Base-by-base conservation (phyloP, 768 basidiomycete species). In the Suillus ampliporus region DNA sequence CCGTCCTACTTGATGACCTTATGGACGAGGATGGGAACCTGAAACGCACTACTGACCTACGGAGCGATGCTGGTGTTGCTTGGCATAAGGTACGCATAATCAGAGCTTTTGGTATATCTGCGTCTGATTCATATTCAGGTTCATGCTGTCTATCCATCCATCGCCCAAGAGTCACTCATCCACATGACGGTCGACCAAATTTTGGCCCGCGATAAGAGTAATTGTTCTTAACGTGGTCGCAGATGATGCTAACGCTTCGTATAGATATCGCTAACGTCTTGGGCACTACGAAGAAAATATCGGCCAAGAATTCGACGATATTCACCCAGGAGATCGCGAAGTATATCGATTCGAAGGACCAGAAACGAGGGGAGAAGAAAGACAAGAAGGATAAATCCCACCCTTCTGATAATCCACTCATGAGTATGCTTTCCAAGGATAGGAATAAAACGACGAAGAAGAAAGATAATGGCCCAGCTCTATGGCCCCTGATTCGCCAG, bases 301-400 rank as follows among this genome's bases (percentile, higher is more conserved):
- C 69, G 10, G 79, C 84, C 11, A 77, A 73, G 28, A 78, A 86
- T 67, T 85, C 86, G 6, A 82, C 83, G 67, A 67, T 69, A 1
- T 89, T 89, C 61, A 78, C 78, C 0, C 77, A 80, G 66, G 82
- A 85, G 67, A 86, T 89, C 43, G 80, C 74, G n/a, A 85, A 84
- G 64, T 89, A 87, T 64, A 86, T 89, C 57, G 86, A 88, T 67
- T 87, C 86, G 1, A 88, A 87, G 68, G 85, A 89, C 62, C 74
- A 77, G 64, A 84, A 83, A 63, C 84, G 83, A 59, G 79, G 83
- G 13, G 80, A 82, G 43, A 70, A 73, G 41, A 74, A 75, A 65
- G 78, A 79, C 26, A 54, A 54, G 52, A 53, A n/a, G n/a, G n/a
- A n/a, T n/a, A n/a, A n/a, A n/a, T n/a, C 35, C 13, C 35, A 35